Conservation (phyloP, 257 asterid species). For the Jasminum sambac region DNA sequence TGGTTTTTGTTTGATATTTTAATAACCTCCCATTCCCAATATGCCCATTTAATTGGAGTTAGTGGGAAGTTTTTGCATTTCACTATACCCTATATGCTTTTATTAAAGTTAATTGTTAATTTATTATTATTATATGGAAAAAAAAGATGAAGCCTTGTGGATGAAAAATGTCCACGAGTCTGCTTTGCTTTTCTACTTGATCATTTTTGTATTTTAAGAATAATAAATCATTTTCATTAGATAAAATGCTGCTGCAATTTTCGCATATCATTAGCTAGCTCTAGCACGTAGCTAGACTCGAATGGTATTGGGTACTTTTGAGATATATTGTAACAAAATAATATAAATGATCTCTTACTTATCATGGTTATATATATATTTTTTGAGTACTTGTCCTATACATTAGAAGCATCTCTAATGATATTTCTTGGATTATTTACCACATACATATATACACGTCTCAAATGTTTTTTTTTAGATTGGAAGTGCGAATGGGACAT, state of each 20-base stretch:
- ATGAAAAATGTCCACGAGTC: constrained; percentile 36
- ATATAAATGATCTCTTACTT: too few species aligned
- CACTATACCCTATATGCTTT: constrained; percentile 26
- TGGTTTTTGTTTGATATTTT: constrained; percentile 19
- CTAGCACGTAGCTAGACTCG: neutral
- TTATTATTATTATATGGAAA: constrained; percentile 13
- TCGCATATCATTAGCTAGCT: neutral
- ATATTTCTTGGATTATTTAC: too few species aligned
- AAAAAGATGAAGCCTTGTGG: constrained; percentile 24
- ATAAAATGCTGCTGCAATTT: neutral
- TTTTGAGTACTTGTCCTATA: too few species aligned
- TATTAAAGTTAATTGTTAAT: constrained; percentile 29
- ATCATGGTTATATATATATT: too few species aligned
- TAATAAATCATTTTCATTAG: too few species aligned
- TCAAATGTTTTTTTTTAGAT: too few species aligned
- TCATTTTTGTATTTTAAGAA: constrained; percentile 15
- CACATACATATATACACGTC: too few species aligned
- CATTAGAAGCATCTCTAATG: too few species aligned
- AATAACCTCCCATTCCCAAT: constrained; percentile 22
- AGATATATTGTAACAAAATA: neutral
- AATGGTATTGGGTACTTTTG: constrained; percentile 12
- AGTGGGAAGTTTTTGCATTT: constrained; percentile 39
- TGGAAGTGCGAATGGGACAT: too few species aligned
- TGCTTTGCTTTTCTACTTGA: constrained; percentile 22
- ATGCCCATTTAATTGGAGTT: constrained; percentile 30